Base-by-base conservation (phyloP, 768 basidiomycete species). In the Boletus sp. region DNA sequence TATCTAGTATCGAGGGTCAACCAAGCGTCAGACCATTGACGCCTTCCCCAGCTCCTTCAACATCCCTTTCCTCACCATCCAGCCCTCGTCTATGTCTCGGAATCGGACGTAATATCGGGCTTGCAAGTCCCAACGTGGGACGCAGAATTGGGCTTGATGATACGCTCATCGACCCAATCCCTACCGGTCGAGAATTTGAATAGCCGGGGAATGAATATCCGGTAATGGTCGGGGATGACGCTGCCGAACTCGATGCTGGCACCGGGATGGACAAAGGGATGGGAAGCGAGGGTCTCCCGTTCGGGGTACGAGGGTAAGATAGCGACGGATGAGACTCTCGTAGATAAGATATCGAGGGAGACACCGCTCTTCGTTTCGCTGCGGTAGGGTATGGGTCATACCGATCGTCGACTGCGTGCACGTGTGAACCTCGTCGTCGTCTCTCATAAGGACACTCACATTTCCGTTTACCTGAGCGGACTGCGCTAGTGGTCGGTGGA, bases 401-500 rank as follows among this genome's bases (percentile, higher is more conserved):
- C 10, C 90, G 85, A 68, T 92, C 90, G 54, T 92, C 90, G 60
- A 89, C 89, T 90, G 63, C 35, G 37, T 28, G 32, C 39, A 61
- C 44, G 50, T 55, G 62, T 59, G 29, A 67, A 42, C 55, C 12
- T 47, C 7, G 28, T 42, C 5, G n/a, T 33, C 29, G 12, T 29
- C 45, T 57, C 44, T 59, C 32, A 17, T 18, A 47, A 17, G 36
- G 56, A 45, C 33, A 55, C 71, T 64, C 66, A 89, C 90, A 71
- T 82, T 92, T 92, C 48, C 90, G 85, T 71, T 92, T 92, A 66
- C 87, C 91, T 15, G 84, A 85, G 48, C 90, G 84, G 28, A 90
- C 83, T 39, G 85, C 86, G 61, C 86, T 87, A 1, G 84, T 83
- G 2, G 87, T 90, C 9, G 90, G 89, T 11, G 90, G 90, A 6